Evolutionary conservation across 2,329 filamentous ascomycete genomes (phyloP), one percentile per base, ranked within the genome.

Genomic region (Raffaelea albimanens): DNA sequence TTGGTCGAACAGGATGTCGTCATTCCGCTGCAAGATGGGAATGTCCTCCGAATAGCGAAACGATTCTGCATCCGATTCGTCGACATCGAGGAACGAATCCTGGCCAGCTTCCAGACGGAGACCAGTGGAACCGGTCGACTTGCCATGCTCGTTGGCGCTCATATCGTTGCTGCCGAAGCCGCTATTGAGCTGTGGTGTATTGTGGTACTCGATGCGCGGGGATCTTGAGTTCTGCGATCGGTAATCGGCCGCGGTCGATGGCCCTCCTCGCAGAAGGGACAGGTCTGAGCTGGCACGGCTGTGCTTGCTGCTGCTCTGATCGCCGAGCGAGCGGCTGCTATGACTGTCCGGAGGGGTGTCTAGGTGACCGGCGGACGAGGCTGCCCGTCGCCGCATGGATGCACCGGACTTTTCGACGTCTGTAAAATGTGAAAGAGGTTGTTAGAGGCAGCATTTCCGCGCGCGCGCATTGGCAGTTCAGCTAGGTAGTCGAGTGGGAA

Each of bases 251-350:
- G 65, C 67, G 53, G 73, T 66, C 53, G 72, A 67, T 49, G 69
- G 69, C 54, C 74, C 73, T 49, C 72, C 76, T 52, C 73, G 75
- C 49, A 78, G 65, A 41, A 78, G 63, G 44, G 81, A 83, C 55
- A 82, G 73, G 61, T 87, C 83, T 46, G 83, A 87, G 64, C 81
- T 86, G 47, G 83, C 79, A 55, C 83, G 78, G 59, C 76, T 82
- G 63, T 85, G 80, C 59, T 75, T 85, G 66, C 72, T 82, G 46
- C 43, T 50, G 49, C 45, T 42, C 58, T 79, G 72, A 53, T 80
- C 71, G 56, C 76, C 80, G 40, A 76, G 62, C 43, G 80, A 75
- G 55, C 78, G 70, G 47, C 69, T 64, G 47, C 67, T 69, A 47
- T 66, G 61, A 48, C 65, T 59, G 54, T 80, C 75, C 40, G 70